Base-by-base conservation (phyloP, 108 stramenopile genomes). In the Phaeodactylum tricornutum region DNA sequence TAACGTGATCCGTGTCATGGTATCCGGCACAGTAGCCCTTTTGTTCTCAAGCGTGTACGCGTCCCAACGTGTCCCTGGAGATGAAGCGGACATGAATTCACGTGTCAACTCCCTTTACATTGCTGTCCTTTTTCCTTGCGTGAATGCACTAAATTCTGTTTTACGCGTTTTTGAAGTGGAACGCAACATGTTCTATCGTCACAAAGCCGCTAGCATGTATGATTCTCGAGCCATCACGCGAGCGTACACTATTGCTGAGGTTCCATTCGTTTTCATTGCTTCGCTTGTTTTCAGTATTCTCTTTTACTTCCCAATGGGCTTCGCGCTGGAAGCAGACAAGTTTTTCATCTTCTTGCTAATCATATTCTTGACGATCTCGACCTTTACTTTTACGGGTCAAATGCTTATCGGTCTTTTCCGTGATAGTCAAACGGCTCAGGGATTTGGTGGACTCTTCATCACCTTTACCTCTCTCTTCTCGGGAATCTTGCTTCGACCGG, bases 111-210 rank as follows among this genome's bases (percentile, higher is more conserved):
- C 64, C 28, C 62, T 82, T 23, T 82, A 59, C 50, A 66, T 82
- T n/a, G 61, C 74, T 12, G 55, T 62, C 4, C 57, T 82, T 11
- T 72, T 82, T 34, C 32, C 75, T 27, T 63, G 52, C 40, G 71
- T 78, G 37, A 77, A 71, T 39, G 76, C 69, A 7, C 50, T 69
- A 47, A 77, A 67, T 42, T 78, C 81, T 1, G 69, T 75, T 4
- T 53, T 82, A 17, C 48, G 67, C 14, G 62, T 82, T 17, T 82
- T 74, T 47, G 81, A 82, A 61, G 58, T 66, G 44, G 81, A 82
- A 53, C 48, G 81, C 22, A 82, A 82, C 61, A 82, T 82, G 81
- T 82, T 66, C 43, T 82, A 82, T 45, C 53, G 77, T 7, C 81
- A 82, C 65, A 78, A 82, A 50, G 71, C 71, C 30, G 71, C 81